A percentile compares a stretch with the other conserved stretches of the same genome.
phyloP scores from a whole-genome alignment of 2,329 filamentous ascomycete genomes.

The Diaporthe caulivora region DNA sequence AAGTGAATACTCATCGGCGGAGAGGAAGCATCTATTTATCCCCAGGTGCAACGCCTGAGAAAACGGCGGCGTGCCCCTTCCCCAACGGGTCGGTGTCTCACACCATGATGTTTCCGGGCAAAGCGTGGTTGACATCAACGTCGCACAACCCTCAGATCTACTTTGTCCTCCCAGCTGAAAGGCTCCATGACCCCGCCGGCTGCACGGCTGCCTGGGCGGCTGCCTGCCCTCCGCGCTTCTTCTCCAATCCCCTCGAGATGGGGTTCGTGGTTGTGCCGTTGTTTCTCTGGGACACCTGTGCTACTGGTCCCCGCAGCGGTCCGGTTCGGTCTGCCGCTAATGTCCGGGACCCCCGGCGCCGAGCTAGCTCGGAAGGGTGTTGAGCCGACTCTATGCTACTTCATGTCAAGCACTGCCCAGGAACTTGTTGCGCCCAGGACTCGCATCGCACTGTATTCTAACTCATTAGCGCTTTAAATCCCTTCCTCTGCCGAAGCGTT shows the following conservation, averaged over 20 bases:
- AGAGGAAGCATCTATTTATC: conserved; percentile 18
- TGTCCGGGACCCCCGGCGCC: conserved; percentile 11
- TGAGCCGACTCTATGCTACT: not conserved
- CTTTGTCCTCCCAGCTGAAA: not conserved
- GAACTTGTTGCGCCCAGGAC: not conserved
- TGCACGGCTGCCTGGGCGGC: not conserved
- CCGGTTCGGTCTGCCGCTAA: conserved; percentile 23
- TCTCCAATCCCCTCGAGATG: not conserved
- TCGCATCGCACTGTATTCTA: not conserved
- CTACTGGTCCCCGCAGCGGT: not conserved
- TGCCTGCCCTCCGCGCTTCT: not conserved
- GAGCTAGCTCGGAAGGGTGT: conserved; percentile 10
- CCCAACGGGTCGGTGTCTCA: not conserved
- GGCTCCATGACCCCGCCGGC: not conserved
- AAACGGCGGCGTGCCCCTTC: not conserved
- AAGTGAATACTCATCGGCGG: not conserved
- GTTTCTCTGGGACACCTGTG: not conserved
- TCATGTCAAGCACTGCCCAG: too few species aligned
- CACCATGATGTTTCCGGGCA: not conserved
- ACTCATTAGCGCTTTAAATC: too few species aligned
- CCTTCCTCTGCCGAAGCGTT: too few species aligned
- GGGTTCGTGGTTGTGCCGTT: conserved; percentile 5
- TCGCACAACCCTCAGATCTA: not conserved
- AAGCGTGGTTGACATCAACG: not conserved
- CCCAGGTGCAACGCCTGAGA: not conserved